Conservation (phyloP, 2,329 filamentous ascomycete species). For the Hypoxylon sp. region DNA sequence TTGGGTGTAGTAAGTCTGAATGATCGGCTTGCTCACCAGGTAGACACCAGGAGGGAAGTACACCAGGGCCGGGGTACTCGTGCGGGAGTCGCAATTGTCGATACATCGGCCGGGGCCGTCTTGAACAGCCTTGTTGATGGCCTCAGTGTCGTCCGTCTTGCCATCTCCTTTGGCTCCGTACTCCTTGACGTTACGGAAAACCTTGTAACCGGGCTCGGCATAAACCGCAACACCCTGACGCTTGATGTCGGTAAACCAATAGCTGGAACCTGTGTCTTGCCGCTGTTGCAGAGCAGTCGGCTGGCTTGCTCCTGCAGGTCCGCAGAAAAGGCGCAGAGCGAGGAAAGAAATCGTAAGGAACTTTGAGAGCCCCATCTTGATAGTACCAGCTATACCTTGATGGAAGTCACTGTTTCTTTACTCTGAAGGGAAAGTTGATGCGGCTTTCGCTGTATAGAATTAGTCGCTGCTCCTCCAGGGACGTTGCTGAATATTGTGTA, state of each 20-base stretch:
- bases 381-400: constrained; percentile 50
- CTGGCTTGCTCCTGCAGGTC: constrained; percentile 39
- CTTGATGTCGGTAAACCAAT: constrained; percentile 79
- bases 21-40: constrained; percentile 80
- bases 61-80: constrained; percentile 84
- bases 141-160: constrained; percentile 83
- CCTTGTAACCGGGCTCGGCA: constrained; percentile 70
- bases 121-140: constrained; percentile 87
- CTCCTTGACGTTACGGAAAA: constrained; percentile 83
- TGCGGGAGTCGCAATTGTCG: constrained; percentile 83
- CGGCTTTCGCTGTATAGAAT: constrained; percentile 34
- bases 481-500: constrained; percentile 2
- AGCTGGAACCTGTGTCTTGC: constrained; percentile 60
- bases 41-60: constrained; percentile 95
- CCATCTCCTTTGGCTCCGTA: constrained; percentile 78
- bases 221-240: constrained; percentile 78
- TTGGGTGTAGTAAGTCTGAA: constrained; percentile 94
- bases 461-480: constrained; percentile 25
- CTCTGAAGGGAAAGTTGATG: constrained; percentile 38
- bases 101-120: constrained; percentile 82
- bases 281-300: constrained; percentile 43
- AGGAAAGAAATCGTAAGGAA: constrained; percentile 48
- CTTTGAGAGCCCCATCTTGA: constrained; percentile 52
- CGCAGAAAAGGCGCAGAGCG: constrained; percentile 46
- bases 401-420: constrained; percentile 35